Evolutionary conservation across 805 yeast species (phyloP).

Genomic region (Candida ortonii): DNA sequence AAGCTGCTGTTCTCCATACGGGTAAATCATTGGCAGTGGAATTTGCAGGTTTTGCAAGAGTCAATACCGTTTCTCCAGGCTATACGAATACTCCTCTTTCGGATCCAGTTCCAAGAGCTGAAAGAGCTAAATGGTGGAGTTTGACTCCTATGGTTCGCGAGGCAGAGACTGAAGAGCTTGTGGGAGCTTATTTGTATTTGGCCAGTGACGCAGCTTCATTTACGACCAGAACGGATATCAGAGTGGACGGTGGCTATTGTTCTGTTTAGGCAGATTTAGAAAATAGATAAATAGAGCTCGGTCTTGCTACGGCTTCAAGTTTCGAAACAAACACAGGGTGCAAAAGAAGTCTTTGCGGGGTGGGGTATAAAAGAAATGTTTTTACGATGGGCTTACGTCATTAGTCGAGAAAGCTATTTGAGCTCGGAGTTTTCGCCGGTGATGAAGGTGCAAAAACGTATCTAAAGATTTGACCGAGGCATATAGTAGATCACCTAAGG

Average conservation of each 20-base stretch:
- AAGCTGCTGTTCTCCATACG: conserved; percentile 43
- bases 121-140: conserved; percentile 22
- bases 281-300: too few species aligned
- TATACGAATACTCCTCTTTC: conserved; percentile 43
- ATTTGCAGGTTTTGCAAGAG: conserved; percentile 45
- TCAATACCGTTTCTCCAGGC: conserved; percentile 46
- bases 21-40: conserved; percentile 42
- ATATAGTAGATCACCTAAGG: too few species aligned
- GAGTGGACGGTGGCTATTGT: conserved; percentile 44
- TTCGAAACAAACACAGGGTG: too few species aligned
- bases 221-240: conserved; percentile 44
- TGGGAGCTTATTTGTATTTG: conserved; percentile 47
- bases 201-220: conserved; percentile 48
- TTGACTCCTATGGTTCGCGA: conserved; percentile 42
- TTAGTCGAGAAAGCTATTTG: too few species aligned
- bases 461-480: too few species aligned
- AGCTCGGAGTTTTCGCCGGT: too few species aligned
- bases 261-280: conserved; percentile 1
- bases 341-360: too few species aligned
- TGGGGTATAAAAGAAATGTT: too few species aligned
- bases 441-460: too few species aligned
- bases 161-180: conserved; percentile 43
- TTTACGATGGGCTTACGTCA: too few species aligned
- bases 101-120: conserved; percentile 20
- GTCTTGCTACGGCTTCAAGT: too few species aligned